These are phyloP conservation scores for Penicillium waksmanii DNA, from an alignment of 495 filamentous ascomycete genomes.

Conservation along the genomic window DNA sequence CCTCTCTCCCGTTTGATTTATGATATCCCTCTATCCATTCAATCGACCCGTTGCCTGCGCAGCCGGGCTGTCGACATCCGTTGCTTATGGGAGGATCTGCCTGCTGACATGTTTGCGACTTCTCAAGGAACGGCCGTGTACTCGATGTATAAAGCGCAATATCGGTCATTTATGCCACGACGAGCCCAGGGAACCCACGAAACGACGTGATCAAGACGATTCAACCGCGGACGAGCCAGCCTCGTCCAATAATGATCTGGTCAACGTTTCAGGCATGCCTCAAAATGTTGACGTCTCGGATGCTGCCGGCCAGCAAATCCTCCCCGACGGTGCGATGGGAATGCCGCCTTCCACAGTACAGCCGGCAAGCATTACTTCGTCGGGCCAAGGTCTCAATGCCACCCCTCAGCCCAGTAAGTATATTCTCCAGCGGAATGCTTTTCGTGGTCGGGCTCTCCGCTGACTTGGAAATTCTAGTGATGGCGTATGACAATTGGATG, in stretches of 20 bases:
- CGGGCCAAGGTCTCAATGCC: conserved; percentile 52
- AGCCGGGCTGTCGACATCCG: conserved; percentile 21
- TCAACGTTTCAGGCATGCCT: conserved; percentile 43
- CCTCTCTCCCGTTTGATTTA: conserved; percentile 24
- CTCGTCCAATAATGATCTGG: conserved; percentile 52
- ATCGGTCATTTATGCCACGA: conserved; percentile 99
- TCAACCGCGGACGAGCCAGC: conserved; percentile 62
- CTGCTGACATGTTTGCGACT: conserved; percentile 33
- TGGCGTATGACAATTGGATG: conserved; percentile 71
- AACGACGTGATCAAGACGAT: conserved; percentile 71
- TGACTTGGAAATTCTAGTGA: conserved; percentile 50
- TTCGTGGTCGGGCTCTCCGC: conserved; percentile 12
- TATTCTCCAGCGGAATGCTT: neutral
- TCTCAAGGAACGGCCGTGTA: conserved; percentile 87
- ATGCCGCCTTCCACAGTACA: conserved; percentile 40
- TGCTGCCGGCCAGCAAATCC: conserved; percentile 46
- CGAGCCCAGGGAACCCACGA: conserved; percentile 81
- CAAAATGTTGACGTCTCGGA: conserved; percentile 45
- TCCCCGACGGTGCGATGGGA: conserved; percentile 40
- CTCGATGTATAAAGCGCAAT: conserved; percentile 96
- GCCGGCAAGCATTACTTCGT: conserved; percentile 36
- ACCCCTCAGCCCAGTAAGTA: conserved; percentile 78
- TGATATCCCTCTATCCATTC: conserved; percentile 32
- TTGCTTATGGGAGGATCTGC: conserved; percentile 18
- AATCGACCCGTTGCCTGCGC: conserved; percentile 29